A percentile compares a stretch with the other conserved stretches of the same genome.
Evolutionary conservation across 176 grass and related monocot genomes (phyloP).

Genomic region (Elymus sibiricus): DNA sequence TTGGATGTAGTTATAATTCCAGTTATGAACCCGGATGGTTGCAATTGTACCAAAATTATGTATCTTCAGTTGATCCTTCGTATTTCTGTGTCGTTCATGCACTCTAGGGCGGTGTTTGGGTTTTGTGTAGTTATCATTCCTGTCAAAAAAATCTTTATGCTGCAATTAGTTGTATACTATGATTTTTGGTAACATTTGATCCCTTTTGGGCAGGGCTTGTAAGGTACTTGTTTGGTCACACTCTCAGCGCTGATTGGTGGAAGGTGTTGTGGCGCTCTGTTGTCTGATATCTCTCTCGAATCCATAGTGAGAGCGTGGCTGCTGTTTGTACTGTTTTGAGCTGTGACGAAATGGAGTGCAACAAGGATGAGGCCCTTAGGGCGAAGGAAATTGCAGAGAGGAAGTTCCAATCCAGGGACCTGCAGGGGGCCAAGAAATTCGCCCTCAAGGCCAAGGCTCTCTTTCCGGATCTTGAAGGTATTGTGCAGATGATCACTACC

Average conservation of each 20-base stretch:
- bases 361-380: slow-evolving; percentile 43
- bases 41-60: background rate
- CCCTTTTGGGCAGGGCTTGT: background rate
- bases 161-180: background rate
- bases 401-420: slow-evolving; percentile 30
- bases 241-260: background rate
- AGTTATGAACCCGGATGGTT: background rate
- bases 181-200: background rate
- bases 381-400: slow-evolving; percentile 36
- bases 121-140: background rate
- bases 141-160: background rate
- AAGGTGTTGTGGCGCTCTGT: background rate
- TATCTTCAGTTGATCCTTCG: background rate
- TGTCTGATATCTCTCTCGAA: background rate
- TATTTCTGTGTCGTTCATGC: background rate
- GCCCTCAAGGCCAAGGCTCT: slow-evolving; percentile 36
- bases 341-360: slow-evolving; percentile 30
- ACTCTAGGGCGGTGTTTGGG: background rate
- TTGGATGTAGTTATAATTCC: background rate
- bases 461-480: slow-evolving; percentile 34
- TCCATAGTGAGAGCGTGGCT: background rate
- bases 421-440: slow-evolving; percentile 43
- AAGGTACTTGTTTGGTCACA: background rate
- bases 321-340: background rate
- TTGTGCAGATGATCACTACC: slow-evolving; percentile 37